phyloP scores from a whole-genome alignment of 2,329 filamentous ascomycete species.

The Trematosphaeria pertusa region DNA sequence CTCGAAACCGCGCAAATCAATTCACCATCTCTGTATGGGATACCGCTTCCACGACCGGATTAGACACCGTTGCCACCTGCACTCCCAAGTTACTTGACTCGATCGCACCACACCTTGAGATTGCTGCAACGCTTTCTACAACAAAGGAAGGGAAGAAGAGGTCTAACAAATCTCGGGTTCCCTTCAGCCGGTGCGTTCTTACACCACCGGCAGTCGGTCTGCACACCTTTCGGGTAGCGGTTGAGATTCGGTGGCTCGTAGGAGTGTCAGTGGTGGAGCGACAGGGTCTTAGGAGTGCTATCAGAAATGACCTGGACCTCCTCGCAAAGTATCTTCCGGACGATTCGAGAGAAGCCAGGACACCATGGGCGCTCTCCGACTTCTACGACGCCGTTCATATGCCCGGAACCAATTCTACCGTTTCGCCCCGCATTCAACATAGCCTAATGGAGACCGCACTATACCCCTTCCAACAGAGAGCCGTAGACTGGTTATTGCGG shows the following conservation, averaged over 20 bases:
- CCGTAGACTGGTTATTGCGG: constrained; percentile 72
- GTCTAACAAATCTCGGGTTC: constrained; percentile 23
- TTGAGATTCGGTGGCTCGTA: constrained; percentile 40
- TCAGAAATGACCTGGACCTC: constrained; percentile 34
- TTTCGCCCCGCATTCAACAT: constrained; percentile 40
- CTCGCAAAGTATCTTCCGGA: constrained; percentile 33
- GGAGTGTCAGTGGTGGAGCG: constrained; percentile 37
- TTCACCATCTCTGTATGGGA: constrained; percentile 30
- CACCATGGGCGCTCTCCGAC: constrained; percentile 57
- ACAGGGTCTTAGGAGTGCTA: constrained; percentile 16
- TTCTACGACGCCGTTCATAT: constrained; percentile 76
- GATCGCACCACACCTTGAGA: constrained; percentile 29
- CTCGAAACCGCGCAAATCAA: constrained; percentile 11
- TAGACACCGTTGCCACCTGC: constrained; percentile 29
- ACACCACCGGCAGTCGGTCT: constrained; percentile 6
- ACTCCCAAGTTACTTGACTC: constrained; percentile 20
- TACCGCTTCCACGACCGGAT: constrained; percentile 13
- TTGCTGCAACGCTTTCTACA: constrained; percentile 25
- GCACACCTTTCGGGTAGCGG: constrained; percentile 22
- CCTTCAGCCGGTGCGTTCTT: constrained; percentile 36
- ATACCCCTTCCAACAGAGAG: constrained; percentile 75
- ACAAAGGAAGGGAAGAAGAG: constrained; percentile 26
- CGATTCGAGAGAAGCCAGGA: constrained; percentile 11
- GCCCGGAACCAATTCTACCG: constrained; percentile 55
- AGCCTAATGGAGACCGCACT: constrained; percentile 53